phyloP scores from a whole-genome alignment of 805 yeast genomes.

The Middelhovenomyces tepae region DNA sequence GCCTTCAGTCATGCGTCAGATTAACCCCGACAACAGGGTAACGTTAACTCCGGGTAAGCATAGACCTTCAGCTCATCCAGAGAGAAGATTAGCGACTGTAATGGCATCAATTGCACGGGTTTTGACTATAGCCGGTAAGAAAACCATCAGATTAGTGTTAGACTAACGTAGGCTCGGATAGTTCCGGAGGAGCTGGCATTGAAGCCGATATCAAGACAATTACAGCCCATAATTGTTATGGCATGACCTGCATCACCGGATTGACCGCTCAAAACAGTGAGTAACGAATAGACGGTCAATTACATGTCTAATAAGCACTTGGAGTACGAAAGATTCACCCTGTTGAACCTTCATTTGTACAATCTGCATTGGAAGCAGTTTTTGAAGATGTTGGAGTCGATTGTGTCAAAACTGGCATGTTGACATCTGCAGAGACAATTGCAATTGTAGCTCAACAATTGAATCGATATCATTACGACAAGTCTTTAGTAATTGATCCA shows the following conservation, averaged over 20 bases:
- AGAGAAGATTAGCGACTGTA: too few relatives aligned
- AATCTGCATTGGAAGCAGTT: conserved; percentile 42
- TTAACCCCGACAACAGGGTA: too few relatives aligned
- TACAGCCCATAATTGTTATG: conserved; percentile 66
- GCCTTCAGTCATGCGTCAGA: too few relatives aligned
- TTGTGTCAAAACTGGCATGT: conserved; percentile 75
- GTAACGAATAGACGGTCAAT: conserved; percentile 1
- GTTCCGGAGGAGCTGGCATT: conserved; percentile 87
- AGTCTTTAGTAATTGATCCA: conserved; percentile 62
- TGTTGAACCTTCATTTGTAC: conserved; percentile 35
- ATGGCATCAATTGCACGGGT: too few relatives aligned
- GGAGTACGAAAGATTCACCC: conserved; percentile 34
- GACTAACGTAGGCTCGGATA: conserved; percentile 75
- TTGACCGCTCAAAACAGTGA: conserved; percentile 71
- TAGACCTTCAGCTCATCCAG: too few relatives aligned
- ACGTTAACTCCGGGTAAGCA: too few relatives aligned
- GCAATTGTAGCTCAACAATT: conserved; percentile 35
- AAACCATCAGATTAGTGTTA: too few relatives aligned
- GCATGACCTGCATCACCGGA: conserved; percentile 67
- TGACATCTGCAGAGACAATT: conserved; percentile 45
- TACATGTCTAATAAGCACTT: conserved; percentile 20
- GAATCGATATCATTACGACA: conserved; percentile 23
- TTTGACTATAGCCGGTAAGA: too few relatives aligned
- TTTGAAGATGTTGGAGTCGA: conserved; percentile 53
- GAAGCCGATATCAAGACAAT: conserved; percentile 83